Conservation (phyloP, 2,329 filamentous ascomycete species). For the Monascus ruber region DNA sequence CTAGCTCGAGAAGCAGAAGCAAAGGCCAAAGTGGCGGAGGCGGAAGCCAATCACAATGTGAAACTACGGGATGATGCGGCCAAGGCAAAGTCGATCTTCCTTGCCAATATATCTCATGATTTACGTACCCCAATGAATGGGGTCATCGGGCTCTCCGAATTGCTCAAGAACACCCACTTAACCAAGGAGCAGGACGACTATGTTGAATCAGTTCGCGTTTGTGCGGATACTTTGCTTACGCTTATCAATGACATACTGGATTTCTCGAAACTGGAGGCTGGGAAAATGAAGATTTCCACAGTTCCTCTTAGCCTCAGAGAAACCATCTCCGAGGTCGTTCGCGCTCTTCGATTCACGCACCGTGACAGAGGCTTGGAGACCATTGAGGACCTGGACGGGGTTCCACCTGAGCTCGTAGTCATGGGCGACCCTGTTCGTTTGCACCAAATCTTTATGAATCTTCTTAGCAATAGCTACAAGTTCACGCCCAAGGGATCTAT, state of each 20-base stretch:
- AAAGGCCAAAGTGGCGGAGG: slow-evolving; percentile 54
- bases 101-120: slow-evolving; percentile 82
- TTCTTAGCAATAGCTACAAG: slow-evolving; percentile 87
- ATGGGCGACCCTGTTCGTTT: slow-evolving; percentile 77
- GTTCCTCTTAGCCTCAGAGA: slow-evolving; percentile 67
- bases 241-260: slow-evolving; percentile 88
- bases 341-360: slow-evolving; percentile 53
- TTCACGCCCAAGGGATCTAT: slow-evolving; percentile 82
- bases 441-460: slow-evolving; percentile 66
- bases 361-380: slow-evolving; percentile 49
- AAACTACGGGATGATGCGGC: slow-evolving; percentile 56
- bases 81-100: slow-evolving; percentile 80
- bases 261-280: slow-evolving; percentile 77
- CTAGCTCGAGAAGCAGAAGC: slow-evolving; percentile 52
- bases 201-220: slow-evolving; percentile 54
- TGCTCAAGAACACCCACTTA: slow-evolving; percentile 47
- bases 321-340: slow-evolving; percentile 53
- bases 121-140: slow-evolving; percentile 92
- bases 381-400: slow-evolving; percentile 51
- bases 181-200: slow-evolving; percentile 50
- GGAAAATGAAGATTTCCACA: slow-evolving; percentile 78
- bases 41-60: slow-evolving; percentile 53
- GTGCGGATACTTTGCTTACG: slow-evolving; percentile 63
- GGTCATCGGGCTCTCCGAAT: slow-evolving; percentile 65
- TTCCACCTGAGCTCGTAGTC: slow-evolving; percentile 52